Base-by-base conservation (phyloP, 805 yeast genomes). In the Tetrapisispora namnaoensis region DNA sequence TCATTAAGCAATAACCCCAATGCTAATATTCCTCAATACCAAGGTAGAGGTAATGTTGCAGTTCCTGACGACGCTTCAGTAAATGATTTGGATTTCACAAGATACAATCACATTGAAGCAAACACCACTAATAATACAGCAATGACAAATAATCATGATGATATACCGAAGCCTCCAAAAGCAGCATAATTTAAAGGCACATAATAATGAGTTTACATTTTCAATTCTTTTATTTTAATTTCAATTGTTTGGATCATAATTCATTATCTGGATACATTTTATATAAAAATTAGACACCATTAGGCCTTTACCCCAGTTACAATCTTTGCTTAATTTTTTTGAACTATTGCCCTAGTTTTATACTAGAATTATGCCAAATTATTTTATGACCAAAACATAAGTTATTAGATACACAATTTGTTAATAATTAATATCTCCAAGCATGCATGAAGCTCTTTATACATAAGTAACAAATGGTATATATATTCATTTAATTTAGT, bases 71-170 rank as follows among this genome's bases (percentile, higher is more conserved):
- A 20, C 8, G 49, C 30, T 14, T 27, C 37, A 4, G 34, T 30
- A 16, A 14, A 10, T 21, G 18, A 35, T 17, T 20, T 46, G n/a
- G 58, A 55, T 46, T 55, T 55, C 32, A 43, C 55, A 42, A 53
- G 58, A 35, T 53, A 53, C 36, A 49, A 37, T 21, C 41, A 40
- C 20, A 40, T 46, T 45, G 28, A 49, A 45, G 18, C 47, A 40
- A 5, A 52, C 35, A 20, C 20, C n/a, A 42, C 54, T 37, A 41
- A 32, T 34, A 30, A 44, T 18, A 38, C 38, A 40, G n/a, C 32
- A 22, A 37, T 36, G 2, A 16, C 5, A 36, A 28, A n/a, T 3
- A 37, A 22, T 36, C 9, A 10, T 24, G 30, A 37, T 14, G 20
- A 44, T 37, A 17, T 37, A 37, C 42, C 20, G 21, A 38, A 16